Percentiles rank a stretch among this genome's conserved stretches.
phyloP scores from a whole-genome alignment of 768 basidiomycete species.

The Hygrophoropsis aurantiaca region DNA sequence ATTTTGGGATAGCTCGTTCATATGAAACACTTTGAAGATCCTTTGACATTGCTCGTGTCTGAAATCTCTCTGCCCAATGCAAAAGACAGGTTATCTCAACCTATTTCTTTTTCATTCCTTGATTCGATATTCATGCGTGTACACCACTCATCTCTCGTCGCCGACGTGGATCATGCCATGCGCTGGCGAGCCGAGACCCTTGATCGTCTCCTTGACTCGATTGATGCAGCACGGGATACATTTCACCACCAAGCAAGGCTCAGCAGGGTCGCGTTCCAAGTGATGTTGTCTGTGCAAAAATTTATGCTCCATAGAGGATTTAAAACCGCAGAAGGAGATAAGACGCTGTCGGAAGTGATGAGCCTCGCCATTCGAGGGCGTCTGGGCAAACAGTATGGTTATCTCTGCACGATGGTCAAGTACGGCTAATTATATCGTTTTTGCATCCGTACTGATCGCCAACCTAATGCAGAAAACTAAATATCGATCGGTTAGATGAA shows the following conservation, averaged over 20 bases:
- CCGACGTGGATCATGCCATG: constrained; percentile 12
- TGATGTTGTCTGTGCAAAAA: constrained; percentile 43
- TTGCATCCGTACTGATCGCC: constrained; percentile 14
- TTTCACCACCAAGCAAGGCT: constrained; percentile 32
- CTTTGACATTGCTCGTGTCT: constrained; percentile 45
- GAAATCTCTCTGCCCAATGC: constrained; percentile 17
- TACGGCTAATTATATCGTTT: constrained; percentile 27
- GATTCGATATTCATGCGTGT: constrained; percentile 38
- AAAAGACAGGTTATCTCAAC: constrained; percentile 11
- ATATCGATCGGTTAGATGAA: constrained; percentile 26
- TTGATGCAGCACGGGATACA: constrained; percentile 38
- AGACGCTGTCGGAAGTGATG: constrained; percentile 40
- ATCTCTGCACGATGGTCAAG: constrained; percentile 49
- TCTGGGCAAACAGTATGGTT: constrained; percentile 41
- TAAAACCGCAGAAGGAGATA: constrained; percentile 32
- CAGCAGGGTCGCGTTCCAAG: constrained; percentile 47
- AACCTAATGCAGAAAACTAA: constrained; percentile 47
- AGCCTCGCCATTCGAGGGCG: constrained; percentile 45
- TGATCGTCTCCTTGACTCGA: constrained; percentile 27
- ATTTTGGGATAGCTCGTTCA: constrained; percentile 53
- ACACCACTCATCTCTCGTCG: constrained; percentile 16
- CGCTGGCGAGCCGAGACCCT: constrained; percentile 28
- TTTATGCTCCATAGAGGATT: constrained; percentile 46
- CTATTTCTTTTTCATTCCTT: constrained; percentile 32
- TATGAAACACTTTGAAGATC: constrained; percentile 71